Conservation (phyloP, 768 basidiomycete genomes). For the Lentinula edodes region DNA sequence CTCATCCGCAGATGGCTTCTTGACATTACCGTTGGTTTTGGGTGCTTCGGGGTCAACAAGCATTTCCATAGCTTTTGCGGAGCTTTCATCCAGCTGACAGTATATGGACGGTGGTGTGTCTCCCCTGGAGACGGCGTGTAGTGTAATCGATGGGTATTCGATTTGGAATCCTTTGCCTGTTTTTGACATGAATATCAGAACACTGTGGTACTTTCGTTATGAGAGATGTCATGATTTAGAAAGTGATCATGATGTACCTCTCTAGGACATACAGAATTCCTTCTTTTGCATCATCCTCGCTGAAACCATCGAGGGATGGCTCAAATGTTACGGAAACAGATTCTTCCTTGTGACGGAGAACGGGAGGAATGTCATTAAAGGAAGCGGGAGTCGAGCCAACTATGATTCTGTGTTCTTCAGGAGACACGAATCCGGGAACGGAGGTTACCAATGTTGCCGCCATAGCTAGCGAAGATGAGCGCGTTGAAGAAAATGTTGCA, state of each 20-base stretch:
- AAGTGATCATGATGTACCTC: conserved; percentile 41
- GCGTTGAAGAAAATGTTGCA: background rate
- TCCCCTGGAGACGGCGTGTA: conserved; percentile 87
- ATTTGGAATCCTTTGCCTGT: conserved; percentile 76
- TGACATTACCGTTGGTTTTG: conserved; percentile 26
- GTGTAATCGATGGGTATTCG: conserved; percentile 83
- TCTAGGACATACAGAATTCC: conserved; percentile 85
- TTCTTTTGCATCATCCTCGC: conserved; percentile 38
- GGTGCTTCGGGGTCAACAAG: conserved; percentile 8
- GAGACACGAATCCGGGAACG: conserved; percentile 41
- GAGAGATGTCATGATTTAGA: background rate
- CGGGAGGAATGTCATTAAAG: conserved; percentile 80
- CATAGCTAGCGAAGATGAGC: conserved; percentile 8
- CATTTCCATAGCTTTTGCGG: conserved; percentile 16
- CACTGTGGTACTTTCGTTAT: conserved; percentile 32
- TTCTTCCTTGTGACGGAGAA: conserved; percentile 70
- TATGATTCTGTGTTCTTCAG: conserved; percentile 63
- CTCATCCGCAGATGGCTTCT: conserved; percentile 15
- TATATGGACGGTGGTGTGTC: conserved; percentile 66
- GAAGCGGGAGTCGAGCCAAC: conserved; percentile 79
- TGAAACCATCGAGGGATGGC: conserved; percentile 60
- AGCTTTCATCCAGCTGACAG: conserved; percentile 82
- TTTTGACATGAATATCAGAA: conserved; percentile 70
- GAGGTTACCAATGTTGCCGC: conserved; percentile 28
- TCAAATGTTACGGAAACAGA: conserved; percentile 66